Evolutionary conservation across 345 rosid species (phyloP), one percentile per base, ranked within the genome.

Genomic region (Salix dunnii): DNA sequence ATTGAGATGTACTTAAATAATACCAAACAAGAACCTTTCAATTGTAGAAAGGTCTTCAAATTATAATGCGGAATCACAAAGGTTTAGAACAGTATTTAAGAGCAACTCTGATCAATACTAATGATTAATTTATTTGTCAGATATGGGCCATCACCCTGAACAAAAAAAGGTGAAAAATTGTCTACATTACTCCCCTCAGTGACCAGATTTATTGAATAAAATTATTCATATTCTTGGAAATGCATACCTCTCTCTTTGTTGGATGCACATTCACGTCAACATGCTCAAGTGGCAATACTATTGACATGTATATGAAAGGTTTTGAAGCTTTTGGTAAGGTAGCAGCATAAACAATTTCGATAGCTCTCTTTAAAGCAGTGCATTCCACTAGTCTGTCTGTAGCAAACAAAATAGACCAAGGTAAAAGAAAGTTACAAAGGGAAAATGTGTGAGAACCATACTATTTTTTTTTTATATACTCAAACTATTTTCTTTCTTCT

Each of bases 211-310:
- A 28, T 14, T 63, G 16, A 67, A 67, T 21, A 31, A 7, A 75
- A 61, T 61, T 58, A n/a, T 67, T 53, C 27, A 28, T 51, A 43
- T 9, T 17, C 51, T 70, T 18, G 48, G 53, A 79, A 79, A 76
- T 33, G 2, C 18, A 25, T 80, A 91, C 99, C 97, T 95, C 99
- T 87, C 86, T 87, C 82, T 95, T 95, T 82, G 99, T 91, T 14
- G 99, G 98, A 80, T 95, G 99, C 82, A 93, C 89, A 86, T 95
- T 95, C 77, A 95, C 89, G 82, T 95, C 99, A 83, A 95, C 94
- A 87, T 95, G 98, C 68, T 90, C 96, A 62, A 88, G 81, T 78
- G 99, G 99, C 89, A 95, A 80, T 51, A 78, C 80, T 78, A 95
- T 91, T 62, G 99, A 86, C 96, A 95, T 91, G 73, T 95, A 95